Percentiles rank a stretch among this genome's conserved stretches.
These are phyloP conservation scores for Solanum sejunctum DNA, from an alignment of 257 asterid species.

Conservation along the genomic window DNA sequence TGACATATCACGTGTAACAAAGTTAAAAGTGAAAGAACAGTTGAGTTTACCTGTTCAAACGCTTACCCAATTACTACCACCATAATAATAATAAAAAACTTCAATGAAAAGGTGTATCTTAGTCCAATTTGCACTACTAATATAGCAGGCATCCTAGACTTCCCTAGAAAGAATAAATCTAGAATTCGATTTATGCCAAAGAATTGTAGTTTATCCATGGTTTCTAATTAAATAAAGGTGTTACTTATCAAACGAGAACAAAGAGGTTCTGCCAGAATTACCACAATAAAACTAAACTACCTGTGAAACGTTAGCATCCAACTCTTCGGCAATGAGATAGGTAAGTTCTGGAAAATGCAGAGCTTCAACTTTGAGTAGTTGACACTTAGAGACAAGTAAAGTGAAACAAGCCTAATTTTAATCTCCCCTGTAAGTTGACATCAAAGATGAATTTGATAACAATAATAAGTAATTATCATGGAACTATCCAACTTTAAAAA, in stretches of 20 bases:
- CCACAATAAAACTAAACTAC: conserved; percentile 23
- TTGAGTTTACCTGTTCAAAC: neutral
- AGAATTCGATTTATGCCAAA: too few relatives aligned
- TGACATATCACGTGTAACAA: neutral
- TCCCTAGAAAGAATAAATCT: too few relatives aligned
- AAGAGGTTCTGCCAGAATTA: neutral
- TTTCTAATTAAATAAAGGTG: neutral
- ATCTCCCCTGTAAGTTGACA: conserved; percentile 39
- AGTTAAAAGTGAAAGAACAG: conserved; percentile 2
- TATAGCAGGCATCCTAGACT: too few relatives aligned
- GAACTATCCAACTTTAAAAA: neutral
- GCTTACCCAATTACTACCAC: neutral
- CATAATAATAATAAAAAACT: neutral
- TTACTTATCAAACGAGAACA: neutral
- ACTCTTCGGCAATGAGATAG: conserved; percentile 46
- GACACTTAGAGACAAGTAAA: conserved; percentile 45
- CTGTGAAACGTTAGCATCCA: conserved; percentile 58
- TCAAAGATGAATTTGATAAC: neutral
- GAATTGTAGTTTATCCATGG: too few relatives aligned
- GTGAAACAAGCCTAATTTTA: conserved; percentile 45
- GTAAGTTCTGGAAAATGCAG: conserved; percentile 48
- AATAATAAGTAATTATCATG: neutral
- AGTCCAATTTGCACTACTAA: too few relatives aligned
- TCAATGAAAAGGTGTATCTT: neutral
- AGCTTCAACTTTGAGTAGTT: conserved; percentile 71